These are phyloP conservation scores for Phytopythium ostracodes DNA, from an alignment of 352 stramenopile genomes.

Conservation along the genomic window DNA sequence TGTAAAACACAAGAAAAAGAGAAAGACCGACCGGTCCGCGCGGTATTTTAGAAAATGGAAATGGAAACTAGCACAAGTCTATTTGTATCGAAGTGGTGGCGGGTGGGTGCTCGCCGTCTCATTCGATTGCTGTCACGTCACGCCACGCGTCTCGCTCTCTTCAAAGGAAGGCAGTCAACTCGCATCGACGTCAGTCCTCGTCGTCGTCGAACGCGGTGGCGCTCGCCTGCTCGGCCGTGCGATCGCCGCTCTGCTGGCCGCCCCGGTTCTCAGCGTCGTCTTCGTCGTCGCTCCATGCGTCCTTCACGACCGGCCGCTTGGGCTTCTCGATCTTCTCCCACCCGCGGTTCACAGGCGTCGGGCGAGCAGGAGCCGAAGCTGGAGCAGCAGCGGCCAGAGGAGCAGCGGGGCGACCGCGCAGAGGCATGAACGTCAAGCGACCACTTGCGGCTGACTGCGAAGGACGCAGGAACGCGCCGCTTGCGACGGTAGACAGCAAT, in stretches of 20 bases:
- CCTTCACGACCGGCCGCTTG: conserved; percentile 34
- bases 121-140: background rate
- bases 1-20: background rate
- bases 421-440: conserved; percentile 53
- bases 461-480: conserved; percentile 11
- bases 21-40: background rate
- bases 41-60: conserved; percentile 1
- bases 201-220: conserved; percentile 1
- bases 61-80: conserved; percentile 3
- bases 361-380: conserved; percentile 13
- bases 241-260: conserved; percentile 5
- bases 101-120: too few relatives aligned
- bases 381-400: conserved; percentile 13
- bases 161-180: too few relatives aligned
- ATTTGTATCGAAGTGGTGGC: background rate
- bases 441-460: conserved; percentile 18
- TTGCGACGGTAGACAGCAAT: conserved; percentile 54
- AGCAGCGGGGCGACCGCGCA: conserved; percentile 25
- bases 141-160: background rate
- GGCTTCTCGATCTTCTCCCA: conserved; percentile 70
- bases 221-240: background rate
- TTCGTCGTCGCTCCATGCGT: conserved; percentile 83
- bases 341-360: conserved; percentile 41
- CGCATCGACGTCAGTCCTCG: background rate
- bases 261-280: conserved; percentile 19